Percentiles rank a stretch among this genome's conserved stretches.
These are phyloP conservation scores for Phytophthora syringae DNA, from an alignment of 352 stramenopile species.

Conservation along the genomic window DNA sequence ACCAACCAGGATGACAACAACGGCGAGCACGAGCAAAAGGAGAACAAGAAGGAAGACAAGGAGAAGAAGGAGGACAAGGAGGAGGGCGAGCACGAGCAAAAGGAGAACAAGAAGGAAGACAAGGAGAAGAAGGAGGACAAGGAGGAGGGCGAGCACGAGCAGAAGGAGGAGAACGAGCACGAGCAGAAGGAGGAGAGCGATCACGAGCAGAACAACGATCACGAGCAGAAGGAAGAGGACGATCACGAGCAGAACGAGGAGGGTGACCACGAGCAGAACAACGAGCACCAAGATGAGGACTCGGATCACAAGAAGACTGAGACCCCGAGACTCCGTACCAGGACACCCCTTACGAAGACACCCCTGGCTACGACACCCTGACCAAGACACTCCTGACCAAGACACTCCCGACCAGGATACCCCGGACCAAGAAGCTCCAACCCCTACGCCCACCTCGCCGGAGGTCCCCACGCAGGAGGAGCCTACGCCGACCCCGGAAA, in stretches of 20 bases:
- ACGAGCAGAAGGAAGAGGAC: neutral
- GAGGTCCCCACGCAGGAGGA: conserved; percentile 1
- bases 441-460: neutral
- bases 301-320: neutral
- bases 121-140: conserved; percentile 5
- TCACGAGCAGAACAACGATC: conserved; percentile 5
- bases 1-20: conserved; percentile 14
- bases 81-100: neutral
- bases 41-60: neutral
- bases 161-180: neutral
- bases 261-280: conserved; percentile 3
- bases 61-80: neutral
- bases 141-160: neutral
- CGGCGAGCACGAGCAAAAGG: conserved; percentile 17
- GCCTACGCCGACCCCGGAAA: conserved; percentile 4
- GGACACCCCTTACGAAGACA: conserved; percentile 1
- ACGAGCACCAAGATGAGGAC: neutral
- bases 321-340: neutral
- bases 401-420: neutral
- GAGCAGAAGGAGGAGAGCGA: conserved; percentile 1
- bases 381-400: conserved; percentile 2
- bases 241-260: neutral
- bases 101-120: neutral
- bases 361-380: conserved; percentile 2
- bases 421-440: neutral